Evolutionary conservation across 148 eudicot species (phyloP).

Genomic region (Diospyros lotus): DNA sequence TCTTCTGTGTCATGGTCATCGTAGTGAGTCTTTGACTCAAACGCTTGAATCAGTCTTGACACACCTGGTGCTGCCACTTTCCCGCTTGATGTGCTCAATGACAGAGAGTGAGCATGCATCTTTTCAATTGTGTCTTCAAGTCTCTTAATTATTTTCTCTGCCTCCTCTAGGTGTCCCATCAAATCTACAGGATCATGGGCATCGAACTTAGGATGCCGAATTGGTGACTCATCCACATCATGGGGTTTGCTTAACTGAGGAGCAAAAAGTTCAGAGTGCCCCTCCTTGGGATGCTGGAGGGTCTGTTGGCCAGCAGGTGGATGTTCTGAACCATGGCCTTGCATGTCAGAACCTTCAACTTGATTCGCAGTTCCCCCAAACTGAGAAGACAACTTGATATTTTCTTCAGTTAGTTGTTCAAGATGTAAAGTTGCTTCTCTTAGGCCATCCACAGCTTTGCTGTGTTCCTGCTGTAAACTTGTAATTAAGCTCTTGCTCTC

Average conservation of each 20-base stretch:
- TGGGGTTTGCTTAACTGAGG: slow-evolving; percentile 11
- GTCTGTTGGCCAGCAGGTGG: slow-evolving; percentile 22
- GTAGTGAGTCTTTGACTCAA: slow-evolving; percentile 56
- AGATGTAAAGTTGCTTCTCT: slow-evolving; percentile 47
- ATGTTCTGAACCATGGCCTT: slow-evolving; percentile 7
- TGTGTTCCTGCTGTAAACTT: slow-evolving; percentile 29
- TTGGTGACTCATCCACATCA: slow-evolving; percentile 12
- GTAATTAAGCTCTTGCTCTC: slow-evolving; percentile 22
- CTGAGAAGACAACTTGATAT: slow-evolving; percentile 32
- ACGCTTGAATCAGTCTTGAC: slow-evolving; percentile 81
- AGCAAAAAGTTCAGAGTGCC: slow-evolving; percentile 10
- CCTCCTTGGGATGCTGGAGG: slow-evolving; percentile 11
- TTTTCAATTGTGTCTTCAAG: slow-evolving; percentile 60
- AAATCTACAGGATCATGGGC: slow-evolving; percentile 25
- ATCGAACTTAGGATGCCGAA: slow-evolving; percentile 26
- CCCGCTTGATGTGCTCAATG: slow-evolving; percentile 38
- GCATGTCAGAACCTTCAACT: slow-evolving; percentile 14
- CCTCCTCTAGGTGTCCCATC: slow-evolving; percentile 53
- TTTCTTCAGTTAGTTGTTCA: slow-evolving; percentile 58
- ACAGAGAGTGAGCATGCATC: slow-evolving; percentile 46
- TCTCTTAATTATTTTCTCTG: slow-evolving; percentile 38
- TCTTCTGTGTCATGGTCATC: slow-evolving; percentile 47
- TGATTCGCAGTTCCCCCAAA: slow-evolving; percentile 23
- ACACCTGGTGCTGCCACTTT: slow-evolving; percentile 53
- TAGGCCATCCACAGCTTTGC: slow-evolving; percentile 47